Base-by-base conservation (phyloP, 208 protist genomes). In the Leishmania mexicana region DNA sequence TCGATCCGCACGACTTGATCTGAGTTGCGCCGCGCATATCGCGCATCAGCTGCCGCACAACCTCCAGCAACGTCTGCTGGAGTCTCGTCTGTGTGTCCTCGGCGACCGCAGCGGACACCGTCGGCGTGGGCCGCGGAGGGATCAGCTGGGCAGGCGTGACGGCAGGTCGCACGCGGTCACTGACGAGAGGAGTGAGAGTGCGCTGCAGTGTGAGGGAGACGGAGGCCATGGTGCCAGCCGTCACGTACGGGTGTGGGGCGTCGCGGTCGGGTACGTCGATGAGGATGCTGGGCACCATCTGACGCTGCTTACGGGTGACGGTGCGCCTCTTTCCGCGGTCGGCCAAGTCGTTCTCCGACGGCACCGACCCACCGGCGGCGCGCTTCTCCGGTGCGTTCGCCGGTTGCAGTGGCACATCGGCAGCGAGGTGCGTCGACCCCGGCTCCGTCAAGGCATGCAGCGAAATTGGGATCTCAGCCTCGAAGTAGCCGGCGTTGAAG, bases 71-170 rank as follows among this genome's bases (percentile, higher is more conserved):
- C 15, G 76, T 60, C 79, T 77, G 53, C 51, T 85, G 80, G 70
- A 94, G 81, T 53, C 79, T 81, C 85, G 73, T 70, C 49, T 78
- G 73, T 42, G 87, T 80, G 77, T 84, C 84, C n/a, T 65, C 38
- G 51, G 85, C 74, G 76, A 84, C 51, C 49, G 83, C 79, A 47
- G 79, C 74, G 42, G 79, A 58, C n/a, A 76, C 31, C 47, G 75
- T 76, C 15, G 78, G 80, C 28, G 47, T 67, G n/a, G 87, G 79
- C 19, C 80, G 71, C 28, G 85, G 72, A 8, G 95, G 92, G 58
- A 98, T 95, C 35, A 98, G 88, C 73, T 96, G 93, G 31, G 79
- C 74, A 13, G 96, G 96, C 38, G 81, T 90, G 19, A 96, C 51
- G 13, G 78, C 74, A 1, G 96, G 93, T 7, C 92, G 88, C 19